Evolutionary conservation across 2,329 filamentous ascomycete genomes (phyloP).

Genomic region (Aspergillus tubingensis): DNA sequence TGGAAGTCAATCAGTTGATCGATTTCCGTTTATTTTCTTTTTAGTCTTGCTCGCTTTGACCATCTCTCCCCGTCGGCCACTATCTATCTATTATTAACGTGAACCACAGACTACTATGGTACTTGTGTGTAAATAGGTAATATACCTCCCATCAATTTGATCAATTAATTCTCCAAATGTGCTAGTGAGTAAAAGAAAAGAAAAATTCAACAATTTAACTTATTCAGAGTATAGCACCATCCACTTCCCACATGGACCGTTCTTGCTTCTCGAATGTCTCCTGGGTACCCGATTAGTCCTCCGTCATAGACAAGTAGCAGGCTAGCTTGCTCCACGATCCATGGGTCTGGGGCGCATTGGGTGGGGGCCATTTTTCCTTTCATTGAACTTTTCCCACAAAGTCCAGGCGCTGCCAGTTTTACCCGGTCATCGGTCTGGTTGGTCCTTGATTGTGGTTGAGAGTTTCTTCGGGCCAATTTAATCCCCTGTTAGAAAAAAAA

Average conservation of each 20-base stretch:
- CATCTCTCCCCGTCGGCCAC: neutral
- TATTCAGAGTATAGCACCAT: conserved; percentile 1
- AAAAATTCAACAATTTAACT: neutral
- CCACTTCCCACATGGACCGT: conserved; percentile 4
- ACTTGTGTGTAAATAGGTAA: neutral
- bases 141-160: neutral
- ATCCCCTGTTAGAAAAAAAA: neutral
- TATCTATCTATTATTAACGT: conserved; percentile 4
- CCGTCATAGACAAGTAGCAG: conserved; percentile 5
- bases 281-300: conserved; percentile 1
- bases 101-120: neutral
- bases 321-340: conserved; percentile 15
- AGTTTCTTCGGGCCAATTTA: neutral
- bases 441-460: neutral
- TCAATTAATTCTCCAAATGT: neutral
- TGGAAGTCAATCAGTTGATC: conserved; percentile 1
- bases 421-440: neutral
- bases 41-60: neutral
- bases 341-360: conserved; percentile 16
- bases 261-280: conserved; percentile 6
- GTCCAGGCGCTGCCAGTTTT: conserved; percentile 2
- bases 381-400: conserved; percentile 4
- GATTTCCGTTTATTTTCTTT: neutral
- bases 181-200: too few relatives aligned
- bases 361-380: conserved; percentile 15